Base-by-base conservation (phyloP, 306 rosid species). In the Citrullus colocynthis region DNA sequence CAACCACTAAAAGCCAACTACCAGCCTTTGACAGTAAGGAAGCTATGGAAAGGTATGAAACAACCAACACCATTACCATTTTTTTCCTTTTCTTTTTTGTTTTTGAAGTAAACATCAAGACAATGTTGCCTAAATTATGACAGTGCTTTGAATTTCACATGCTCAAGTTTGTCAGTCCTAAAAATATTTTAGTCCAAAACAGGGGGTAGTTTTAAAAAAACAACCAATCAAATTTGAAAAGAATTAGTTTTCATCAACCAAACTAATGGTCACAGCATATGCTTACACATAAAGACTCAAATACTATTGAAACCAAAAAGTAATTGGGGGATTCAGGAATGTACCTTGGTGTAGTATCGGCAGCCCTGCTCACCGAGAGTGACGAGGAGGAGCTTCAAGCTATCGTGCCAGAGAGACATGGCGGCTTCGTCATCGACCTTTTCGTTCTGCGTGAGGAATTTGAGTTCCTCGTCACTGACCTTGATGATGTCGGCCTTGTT, bases 341-440 rank as follows among this genome's bases (percentile, higher is more conserved):
- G 13, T 85, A 95, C 99, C 97, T 92, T 89, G 80, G 98, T 89
- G 82, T 95, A 95, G 87, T 92, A 95, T 85, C 83, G 89, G 85
- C 96, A 90, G 79, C 98, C 98, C 0, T 89, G 57, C 76, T 95
- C 97, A 16, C 98, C 98, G 20, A 95, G 93, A 44, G 98, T 95
- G 67, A 95, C 97, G 20, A 95, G 97, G 67, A 95, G 97, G 24
- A 95, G 88, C 85, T 89, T 95, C 89, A 95, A 83, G 71, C 86
- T 89, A 42, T 89, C 87, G 78, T 85, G 96, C 98, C 96, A 95
- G 36, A 95, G 66, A 0, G 96, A 83, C 88, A 92, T 39, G 8
- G 98, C 98, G 4, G 89, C 24, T 11, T 80, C 97, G 62, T 95
- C 97, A 75, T 92, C 97, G 75, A 89, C 80, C 80, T 88, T 88